phyloP scores from a whole-genome alignment of 1,139 yeast species.

The Blastobotrys petasosporus region DNA sequence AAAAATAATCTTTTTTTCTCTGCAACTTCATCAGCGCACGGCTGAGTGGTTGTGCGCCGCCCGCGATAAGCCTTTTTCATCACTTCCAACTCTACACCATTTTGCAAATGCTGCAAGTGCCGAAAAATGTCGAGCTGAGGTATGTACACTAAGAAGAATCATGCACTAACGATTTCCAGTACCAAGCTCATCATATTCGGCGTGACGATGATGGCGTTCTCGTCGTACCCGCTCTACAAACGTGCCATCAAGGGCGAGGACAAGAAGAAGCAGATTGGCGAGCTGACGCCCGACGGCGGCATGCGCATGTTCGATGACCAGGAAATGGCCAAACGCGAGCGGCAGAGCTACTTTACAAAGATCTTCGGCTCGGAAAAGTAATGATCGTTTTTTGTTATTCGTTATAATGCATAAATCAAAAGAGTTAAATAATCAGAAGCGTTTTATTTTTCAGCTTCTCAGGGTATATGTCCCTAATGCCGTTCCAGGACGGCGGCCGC shows the following conservation, averaged over 20 bases:
- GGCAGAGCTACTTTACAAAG: constrained; percentile 36
- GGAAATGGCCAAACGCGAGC: constrained; percentile 38
- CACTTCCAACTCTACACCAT: background rate
- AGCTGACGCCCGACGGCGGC: constrained; percentile 44
- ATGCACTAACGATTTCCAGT: constrained; percentile 15
- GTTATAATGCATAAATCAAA: no score
- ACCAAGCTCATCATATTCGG: constrained; percentile 40
- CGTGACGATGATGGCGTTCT: constrained; percentile 36
- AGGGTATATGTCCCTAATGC: background rate
- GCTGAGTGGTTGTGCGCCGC: background rate
- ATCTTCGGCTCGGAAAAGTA: constrained; percentile 35
- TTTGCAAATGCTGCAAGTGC: no score
- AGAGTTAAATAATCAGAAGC: no score
- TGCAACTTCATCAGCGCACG: background rate
- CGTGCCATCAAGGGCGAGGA: constrained; percentile 39
- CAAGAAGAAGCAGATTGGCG: constrained; percentile 45
- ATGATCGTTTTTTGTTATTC: background rate
- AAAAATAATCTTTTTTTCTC: background rate
- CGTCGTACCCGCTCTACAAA: constrained; percentile 36
- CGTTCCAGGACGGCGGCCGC: constrained; percentile 3
- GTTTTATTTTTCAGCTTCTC: background rate
- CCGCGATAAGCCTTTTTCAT: background rate
- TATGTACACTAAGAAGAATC: background rate
- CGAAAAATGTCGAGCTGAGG: constrained; percentile 6
- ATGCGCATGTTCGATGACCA: constrained; percentile 41